Evolutionary conservation across 345 rosid genomes (phyloP).

Genomic region (Sapria himalayana): DNA sequence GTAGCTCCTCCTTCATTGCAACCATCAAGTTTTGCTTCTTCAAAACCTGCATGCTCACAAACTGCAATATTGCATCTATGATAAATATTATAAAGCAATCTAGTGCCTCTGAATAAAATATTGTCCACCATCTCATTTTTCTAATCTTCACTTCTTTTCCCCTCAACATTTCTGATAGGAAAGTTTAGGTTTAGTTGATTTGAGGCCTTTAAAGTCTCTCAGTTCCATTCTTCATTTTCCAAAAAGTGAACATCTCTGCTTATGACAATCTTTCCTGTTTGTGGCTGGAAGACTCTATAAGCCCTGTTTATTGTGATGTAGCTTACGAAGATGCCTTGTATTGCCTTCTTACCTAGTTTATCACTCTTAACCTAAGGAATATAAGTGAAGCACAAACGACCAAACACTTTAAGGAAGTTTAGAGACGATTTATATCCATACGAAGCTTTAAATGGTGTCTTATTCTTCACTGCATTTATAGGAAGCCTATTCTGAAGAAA

Average conservation of each 20-base stretch:
- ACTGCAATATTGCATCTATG: background rate
- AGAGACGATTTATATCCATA: slow-evolving; percentile 5
- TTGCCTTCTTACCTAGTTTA: slow-evolving; percentile 1
- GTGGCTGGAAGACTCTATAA: slow-evolving; percentile 3
- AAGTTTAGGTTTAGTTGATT: too few species aligned
- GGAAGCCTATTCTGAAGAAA: slow-evolving; percentile 3
- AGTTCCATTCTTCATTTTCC: slow-evolving; percentile 3
- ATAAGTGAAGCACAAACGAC: background rate
- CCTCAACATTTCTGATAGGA: too few species aligned
- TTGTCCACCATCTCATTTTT: too few species aligned
- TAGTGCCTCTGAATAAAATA: too few species aligned
- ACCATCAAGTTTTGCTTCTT: slow-evolving; percentile 1
- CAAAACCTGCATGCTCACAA: background rate
- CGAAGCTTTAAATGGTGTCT: slow-evolving; percentile 8
- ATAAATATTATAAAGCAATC: too few species aligned
- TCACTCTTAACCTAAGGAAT: slow-evolving; percentile 2
- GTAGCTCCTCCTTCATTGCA: slow-evolving; percentile 1
- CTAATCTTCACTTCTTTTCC: too few species aligned
- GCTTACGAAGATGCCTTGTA: background rate
- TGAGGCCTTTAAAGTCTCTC: too few species aligned
- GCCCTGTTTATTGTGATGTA: background rate
- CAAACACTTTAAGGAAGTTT: background rate
- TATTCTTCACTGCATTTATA: slow-evolving; percentile 1
- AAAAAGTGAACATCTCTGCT: slow-evolving; percentile 6
- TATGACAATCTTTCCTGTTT: slow-evolving; percentile 1